Conservation (phyloP, 2,329 filamentous ascomycete genomes). For the Microsporum canis region DNA sequence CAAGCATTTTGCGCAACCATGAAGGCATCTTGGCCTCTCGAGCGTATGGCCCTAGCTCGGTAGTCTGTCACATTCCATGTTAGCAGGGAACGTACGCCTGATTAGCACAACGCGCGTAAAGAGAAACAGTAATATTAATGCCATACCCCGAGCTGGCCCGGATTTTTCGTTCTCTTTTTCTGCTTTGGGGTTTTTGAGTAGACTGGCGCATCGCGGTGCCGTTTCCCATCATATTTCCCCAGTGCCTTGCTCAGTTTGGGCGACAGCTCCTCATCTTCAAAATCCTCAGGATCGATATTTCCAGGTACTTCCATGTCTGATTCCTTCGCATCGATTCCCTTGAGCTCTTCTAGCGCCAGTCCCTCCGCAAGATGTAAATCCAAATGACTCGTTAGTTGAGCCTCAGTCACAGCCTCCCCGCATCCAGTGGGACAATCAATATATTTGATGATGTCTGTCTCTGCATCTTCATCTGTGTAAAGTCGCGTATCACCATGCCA, state of each 20-base stretch:
- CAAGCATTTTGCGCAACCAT: slow-evolving; percentile 53
- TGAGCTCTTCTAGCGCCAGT: slow-evolving; percentile 32
- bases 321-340: not conserved
- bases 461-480: slow-evolving; percentile 3
- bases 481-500: not conserved
- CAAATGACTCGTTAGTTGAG: slow-evolving; percentile 48
- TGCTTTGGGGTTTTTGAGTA: not conserved
- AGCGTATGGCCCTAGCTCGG: slow-evolving; percentile 59
- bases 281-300: not conserved
- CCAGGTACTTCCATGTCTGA: not conserved
- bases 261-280: not conserved
- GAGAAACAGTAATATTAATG: not conserved
- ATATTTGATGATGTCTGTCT: slow-evolving; percentile 25
- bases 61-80: slow-evolving; percentile 30
- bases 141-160: slow-evolving; percentile 5
- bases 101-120: not conserved
- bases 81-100: not conserved
- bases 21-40: slow-evolving; percentile 64
- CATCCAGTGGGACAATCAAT: slow-evolving; percentile 49
- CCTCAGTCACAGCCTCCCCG: slow-evolving; percentile 44
- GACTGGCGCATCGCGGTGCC: not conserved
- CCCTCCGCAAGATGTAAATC: slow-evolving; percentile 47
- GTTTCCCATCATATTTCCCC: not conserved
- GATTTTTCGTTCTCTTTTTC: not conserved
- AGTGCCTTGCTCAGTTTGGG: not conserved